phyloP scores from a whole-genome alignment of 2,329 filamentous ascomycete genomes.

The Neodidymelliopsis sp. region DNA sequence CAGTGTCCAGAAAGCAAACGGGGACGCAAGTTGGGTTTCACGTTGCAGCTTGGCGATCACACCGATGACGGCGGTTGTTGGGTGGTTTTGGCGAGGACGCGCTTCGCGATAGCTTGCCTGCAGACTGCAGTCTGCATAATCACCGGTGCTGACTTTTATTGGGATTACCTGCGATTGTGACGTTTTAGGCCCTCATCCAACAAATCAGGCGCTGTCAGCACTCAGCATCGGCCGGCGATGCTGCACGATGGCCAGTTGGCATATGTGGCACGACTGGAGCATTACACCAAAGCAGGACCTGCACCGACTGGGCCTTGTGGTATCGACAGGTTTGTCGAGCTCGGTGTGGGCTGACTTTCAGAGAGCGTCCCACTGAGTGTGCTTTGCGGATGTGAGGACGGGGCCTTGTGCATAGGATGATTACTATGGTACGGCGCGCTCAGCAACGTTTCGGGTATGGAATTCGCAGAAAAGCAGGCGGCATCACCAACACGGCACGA shows the following conservation, averaged over 20 bases:
- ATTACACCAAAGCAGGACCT: constrained; percentile 2
- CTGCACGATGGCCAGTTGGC: constrained; percentile 14
- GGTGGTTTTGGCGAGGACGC: neutral
- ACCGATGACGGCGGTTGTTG: constrained; percentile 9
- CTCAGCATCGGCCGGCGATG: constrained; percentile 7
- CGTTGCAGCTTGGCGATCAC: constrained; percentile 1
- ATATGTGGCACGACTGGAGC: constrained; percentile 10
- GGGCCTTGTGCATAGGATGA: constrained; percentile 30
- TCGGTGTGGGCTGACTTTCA: constrained; percentile 2
- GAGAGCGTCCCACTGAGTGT: neutral
- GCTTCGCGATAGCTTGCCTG: constrained; percentile 20
- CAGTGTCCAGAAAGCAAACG: neutral
- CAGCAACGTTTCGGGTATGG: too few relatives aligned
- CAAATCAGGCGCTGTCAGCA: constrained; percentile 6
- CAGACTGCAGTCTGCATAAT: constrained; percentile 26
- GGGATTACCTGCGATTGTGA: constrained; percentile 21
- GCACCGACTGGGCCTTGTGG: neutral
- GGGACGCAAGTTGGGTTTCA: neutral
- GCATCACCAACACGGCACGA: constrained; percentile 7
- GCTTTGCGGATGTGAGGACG: constrained; percentile 33
- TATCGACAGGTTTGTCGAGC: neutral
- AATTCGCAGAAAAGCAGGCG: constrained; percentile 28
- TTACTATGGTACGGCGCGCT: constrained; percentile 27
- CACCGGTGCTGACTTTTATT: constrained; percentile 18
- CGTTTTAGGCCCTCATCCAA: constrained; percentile 1